A percentile compares a stretch with the other conserved stretches of the same genome.
Conservation (phyloP, 73 alveolate genomes). For the Symbiodinium pilosum region DNA sequence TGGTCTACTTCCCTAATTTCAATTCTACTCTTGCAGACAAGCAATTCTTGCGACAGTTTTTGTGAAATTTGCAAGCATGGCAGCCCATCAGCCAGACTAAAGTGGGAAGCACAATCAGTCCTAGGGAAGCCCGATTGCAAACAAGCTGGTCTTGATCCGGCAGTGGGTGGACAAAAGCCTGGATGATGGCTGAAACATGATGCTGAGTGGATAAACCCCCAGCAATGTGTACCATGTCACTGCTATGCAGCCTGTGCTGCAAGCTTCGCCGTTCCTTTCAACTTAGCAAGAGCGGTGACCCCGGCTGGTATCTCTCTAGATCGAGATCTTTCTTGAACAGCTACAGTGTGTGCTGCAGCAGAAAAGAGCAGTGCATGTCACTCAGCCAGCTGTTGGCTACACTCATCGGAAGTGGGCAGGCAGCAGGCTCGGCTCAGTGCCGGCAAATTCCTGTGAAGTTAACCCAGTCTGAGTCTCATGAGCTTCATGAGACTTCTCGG, state of each 20-base stretch:
- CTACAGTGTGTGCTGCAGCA: conserved; percentile 15
- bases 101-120: background rate
- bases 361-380: too few species aligned
- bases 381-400: too few species aligned
- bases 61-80: background rate
- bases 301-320: background rate
- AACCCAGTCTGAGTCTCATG: too few species aligned
- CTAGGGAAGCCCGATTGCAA: too few species aligned
- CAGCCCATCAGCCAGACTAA: conserved; percentile 1
- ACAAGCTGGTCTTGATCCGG: background rate
- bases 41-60: background rate
- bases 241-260: conserved; percentile 18
- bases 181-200: background rate
- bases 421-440: too few species aligned
- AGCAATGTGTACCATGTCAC: background rate
- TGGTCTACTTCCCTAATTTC: background rate
- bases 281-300: background rate
- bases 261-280: background rate
- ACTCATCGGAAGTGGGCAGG: too few species aligned
- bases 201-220: background rate
- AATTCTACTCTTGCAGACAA: background rate
- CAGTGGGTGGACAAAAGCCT: too few species aligned
- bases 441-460: too few species aligned
- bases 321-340: background rate
- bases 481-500: too few species aligned